Conservation (phyloP, 1,139 yeast species). For the Meyerozyma guilliermondii region DNA sequence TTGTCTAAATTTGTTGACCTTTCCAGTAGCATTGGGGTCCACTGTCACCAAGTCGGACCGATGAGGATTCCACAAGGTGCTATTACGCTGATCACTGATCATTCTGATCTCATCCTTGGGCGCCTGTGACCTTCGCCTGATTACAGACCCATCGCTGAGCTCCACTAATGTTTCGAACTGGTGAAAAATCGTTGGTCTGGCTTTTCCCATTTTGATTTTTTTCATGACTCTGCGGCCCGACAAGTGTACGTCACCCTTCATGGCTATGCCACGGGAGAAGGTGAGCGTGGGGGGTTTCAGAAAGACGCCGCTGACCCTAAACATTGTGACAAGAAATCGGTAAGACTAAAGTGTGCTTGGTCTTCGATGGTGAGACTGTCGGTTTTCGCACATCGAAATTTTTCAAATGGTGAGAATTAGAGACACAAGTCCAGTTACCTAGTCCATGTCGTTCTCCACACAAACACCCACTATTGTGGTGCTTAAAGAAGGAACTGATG, state of each 20-base stretch:
- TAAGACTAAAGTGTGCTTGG: background rate
- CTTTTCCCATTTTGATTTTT: slow-evolving; percentile 63
- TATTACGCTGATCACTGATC: slow-evolving; percentile 85
- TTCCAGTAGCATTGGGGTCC: slow-evolving; percentile 83
- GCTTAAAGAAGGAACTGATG: slow-evolving; percentile 94
- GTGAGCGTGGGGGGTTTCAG: background rate
- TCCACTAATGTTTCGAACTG: slow-evolving; percentile 85
- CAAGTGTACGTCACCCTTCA: slow-evolving; percentile 32
- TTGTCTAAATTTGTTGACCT: slow-evolving; percentile 77
- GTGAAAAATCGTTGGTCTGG: slow-evolving; percentile 89
- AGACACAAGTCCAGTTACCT: background rate
- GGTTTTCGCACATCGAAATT: slow-evolving; percentile 2
- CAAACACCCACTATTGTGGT: slow-evolving; percentile 97
- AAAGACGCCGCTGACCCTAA: background rate
- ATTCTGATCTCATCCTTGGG: slow-evolving; percentile 85
- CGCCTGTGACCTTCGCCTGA: slow-evolving; percentile 75
- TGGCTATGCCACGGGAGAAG: slow-evolving; percentile 3
- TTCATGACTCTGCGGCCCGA: slow-evolving; percentile 50
- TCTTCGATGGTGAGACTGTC: background rate
- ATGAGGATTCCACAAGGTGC: slow-evolving; percentile 82
- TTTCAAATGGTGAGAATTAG: background rate
- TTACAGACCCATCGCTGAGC: slow-evolving; percentile 88
- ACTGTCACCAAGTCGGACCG: slow-evolving; percentile 69
- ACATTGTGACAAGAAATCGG: background rate
- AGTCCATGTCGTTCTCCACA: slow-evolving; percentile 73